Evolutionary conservation across 2,329 filamentous ascomycete species (phyloP).

Genomic region (Trichoderma sp.): DNA sequence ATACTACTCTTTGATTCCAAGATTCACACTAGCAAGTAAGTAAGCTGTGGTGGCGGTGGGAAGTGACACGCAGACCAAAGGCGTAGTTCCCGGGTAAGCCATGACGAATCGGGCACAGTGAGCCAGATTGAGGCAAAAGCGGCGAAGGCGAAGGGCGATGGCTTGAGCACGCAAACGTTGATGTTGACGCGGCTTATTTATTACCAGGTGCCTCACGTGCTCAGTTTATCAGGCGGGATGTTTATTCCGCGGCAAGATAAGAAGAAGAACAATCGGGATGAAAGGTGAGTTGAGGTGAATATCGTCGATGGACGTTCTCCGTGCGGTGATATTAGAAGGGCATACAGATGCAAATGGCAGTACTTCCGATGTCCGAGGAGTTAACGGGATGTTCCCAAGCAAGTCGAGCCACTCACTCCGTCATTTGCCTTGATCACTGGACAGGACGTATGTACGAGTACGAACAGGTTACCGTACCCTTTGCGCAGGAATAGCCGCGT

Average conservation of each 20-base stretch:
- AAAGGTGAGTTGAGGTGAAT: not conserved
- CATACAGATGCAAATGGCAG: not conserved
- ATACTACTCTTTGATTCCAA: not conserved
- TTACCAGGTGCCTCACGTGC: not conserved
- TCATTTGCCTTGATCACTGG: not conserved
- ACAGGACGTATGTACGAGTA: not conserved
- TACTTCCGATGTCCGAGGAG: not conserved
- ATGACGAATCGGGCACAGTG: not conserved
- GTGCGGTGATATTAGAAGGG: not conserved
- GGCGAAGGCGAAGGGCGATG: not conserved
- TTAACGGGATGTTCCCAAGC: not conserved
- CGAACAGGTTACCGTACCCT: not conserved
- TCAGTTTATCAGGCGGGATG: not conserved
- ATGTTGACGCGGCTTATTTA: not conserved
- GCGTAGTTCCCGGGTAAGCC: conserved; percentile 7
- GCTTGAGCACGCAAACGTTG: not conserved
- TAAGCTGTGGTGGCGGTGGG: not conserved
- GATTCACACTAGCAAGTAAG: not conserved
- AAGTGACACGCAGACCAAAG: not conserved
- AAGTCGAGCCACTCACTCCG: not conserved
- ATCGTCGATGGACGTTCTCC: not conserved
- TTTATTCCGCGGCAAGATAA: not conserved
- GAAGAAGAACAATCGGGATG: not conserved
- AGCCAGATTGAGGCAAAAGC: not conserved
- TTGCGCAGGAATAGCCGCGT: not conserved